phyloP scores from a whole-genome alignment of 306 rosid genomes.

The Glycyrrhiza uralensis region DNA sequence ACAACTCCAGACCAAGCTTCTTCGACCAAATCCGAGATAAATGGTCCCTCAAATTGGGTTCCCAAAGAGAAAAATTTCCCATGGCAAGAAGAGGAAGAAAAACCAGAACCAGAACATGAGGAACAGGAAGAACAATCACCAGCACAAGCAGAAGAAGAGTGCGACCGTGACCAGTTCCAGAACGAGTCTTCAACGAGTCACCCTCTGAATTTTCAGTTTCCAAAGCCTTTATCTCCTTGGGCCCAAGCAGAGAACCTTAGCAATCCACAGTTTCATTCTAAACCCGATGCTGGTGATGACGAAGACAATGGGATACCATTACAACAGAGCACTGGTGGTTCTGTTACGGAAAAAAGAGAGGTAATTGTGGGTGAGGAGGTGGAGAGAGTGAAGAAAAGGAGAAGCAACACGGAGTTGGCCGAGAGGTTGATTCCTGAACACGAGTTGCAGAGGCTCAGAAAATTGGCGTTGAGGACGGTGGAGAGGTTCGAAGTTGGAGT shows the following conservation, averaged over 20 bases:
- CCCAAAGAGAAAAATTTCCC: slow-evolving; percentile 65
- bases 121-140: not conserved
- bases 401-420: slow-evolving; percentile 55
- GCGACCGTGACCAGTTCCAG: not conserved
- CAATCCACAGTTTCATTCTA: slow-evolving; percentile 11
- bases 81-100: slow-evolving; percentile 48
- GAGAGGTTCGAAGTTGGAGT: slow-evolving; percentile 78
- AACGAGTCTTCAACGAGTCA: slow-evolving; percentile 23
- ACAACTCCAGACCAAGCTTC: slow-evolving; percentile 75
- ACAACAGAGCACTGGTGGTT: not conserved
- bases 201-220: slow-evolving; percentile 34
- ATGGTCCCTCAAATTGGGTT: slow-evolving; percentile 63
- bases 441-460: slow-evolving; percentile 79
- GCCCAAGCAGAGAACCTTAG: slow-evolving; percentile 39
- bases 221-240: slow-evolving; percentile 67
- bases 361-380: slow-evolving; percentile 7
- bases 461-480: slow-evolving; percentile 70
- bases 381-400: slow-evolving; percentile 34
- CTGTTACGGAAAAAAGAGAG: slow-evolving; percentile 12
- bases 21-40: slow-evolving; percentile 62
- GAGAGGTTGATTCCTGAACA: slow-evolving; percentile 71
- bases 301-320: not conserved
- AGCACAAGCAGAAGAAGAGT: not conserved
- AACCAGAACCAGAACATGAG: not conserved
- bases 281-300: not conserved